phyloP scores from a whole-genome alignment of 2,329 filamentous ascomycete species.

The Thermothelomyces thermophilus region DNA sequence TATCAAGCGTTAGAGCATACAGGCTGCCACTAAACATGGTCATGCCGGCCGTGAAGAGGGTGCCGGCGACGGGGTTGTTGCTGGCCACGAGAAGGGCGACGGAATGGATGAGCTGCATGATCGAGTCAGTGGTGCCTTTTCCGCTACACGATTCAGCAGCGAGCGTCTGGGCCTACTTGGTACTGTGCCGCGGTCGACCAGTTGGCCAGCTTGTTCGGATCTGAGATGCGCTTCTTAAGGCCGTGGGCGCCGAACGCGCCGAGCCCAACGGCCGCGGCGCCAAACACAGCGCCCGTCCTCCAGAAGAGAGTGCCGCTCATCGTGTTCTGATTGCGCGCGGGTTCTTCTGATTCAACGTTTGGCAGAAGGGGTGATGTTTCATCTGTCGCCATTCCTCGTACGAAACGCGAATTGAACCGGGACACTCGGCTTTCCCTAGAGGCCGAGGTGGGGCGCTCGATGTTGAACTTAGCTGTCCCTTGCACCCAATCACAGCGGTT shows the following conservation, averaged over 20 bases:
- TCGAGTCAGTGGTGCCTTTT: background rate
- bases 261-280: conserved; percentile 53
- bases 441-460: too few relatives aligned
- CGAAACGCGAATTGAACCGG: too few relatives aligned
- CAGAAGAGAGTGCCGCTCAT: conserved; percentile 41
- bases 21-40: conserved; percentile 61
- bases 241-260: conserved; percentile 65
- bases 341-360: background rate
- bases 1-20: conserved; percentile 58
- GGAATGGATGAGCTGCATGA: conserved; percentile 53
- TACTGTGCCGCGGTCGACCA: conserved; percentile 63
- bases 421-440: too few relatives aligned
- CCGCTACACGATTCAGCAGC: background rate
- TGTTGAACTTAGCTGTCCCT: too few relatives aligned
- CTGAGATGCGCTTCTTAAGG: conserved; percentile 53
- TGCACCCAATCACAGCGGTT: too few relatives aligned
- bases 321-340: background rate
- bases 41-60: conserved; percentile 58
- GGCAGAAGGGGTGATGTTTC: conserved; percentile 5
- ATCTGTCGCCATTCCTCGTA: background rate
- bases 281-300: conserved; percentile 56
- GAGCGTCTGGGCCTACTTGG: conserved; percentile 39
- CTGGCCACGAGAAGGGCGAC: conserved; percentile 53
- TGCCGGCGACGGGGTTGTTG: conserved; percentile 49
- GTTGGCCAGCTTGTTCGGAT: conserved; percentile 52